Evolutionary conservation across 176 grass and related monocot species (phyloP).

Genomic region (Carex pumila): DNA sequence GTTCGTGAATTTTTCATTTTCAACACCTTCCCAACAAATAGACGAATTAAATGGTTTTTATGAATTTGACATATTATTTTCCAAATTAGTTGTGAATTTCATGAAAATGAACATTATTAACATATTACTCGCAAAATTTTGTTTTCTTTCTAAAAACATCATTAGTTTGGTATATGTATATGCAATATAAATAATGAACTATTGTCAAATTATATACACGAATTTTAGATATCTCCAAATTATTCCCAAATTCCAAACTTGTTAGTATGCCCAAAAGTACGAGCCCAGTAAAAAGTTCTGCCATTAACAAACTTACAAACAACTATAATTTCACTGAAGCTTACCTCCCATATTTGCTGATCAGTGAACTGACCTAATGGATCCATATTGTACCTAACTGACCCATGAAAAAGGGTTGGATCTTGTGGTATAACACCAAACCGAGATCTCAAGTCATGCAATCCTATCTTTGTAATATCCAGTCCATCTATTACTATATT

Average conservation of each 20-base stretch:
- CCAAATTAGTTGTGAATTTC: too few relatives aligned
- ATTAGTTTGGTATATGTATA: not conserved
- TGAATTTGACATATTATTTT: not conserved
- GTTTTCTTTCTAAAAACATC: not conserved
- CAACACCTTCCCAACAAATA: not conserved
- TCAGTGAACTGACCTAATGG: conserved; percentile 57
- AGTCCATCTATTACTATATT: conserved; percentile 57
- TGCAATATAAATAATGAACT: not conserved
- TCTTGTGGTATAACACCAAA: conserved; percentile 97
- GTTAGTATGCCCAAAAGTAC: not conserved
- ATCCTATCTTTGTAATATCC: conserved; percentile 60
- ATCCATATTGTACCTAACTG: conserved; percentile 82
- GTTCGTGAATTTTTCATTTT: not conserved
- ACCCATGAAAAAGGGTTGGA: conserved; percentile 81
- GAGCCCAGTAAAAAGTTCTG: too few relatives aligned
- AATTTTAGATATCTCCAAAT: not conserved
- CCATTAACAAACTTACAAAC: not conserved
- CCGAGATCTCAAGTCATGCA: conserved; percentile 82
- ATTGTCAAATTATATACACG: not conserved
- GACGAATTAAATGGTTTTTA: not conserved
- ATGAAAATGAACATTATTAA: not conserved
- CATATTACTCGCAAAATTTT: not conserved
- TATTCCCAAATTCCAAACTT: not conserved
- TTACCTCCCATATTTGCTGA: conserved; percentile 86
- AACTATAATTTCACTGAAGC: not conserved